Percentiles rank a stretch among this genome's conserved stretches.
These are phyloP conservation scores for Saccharomycopsis hybrid DNA, from an alignment of 1,139 yeast genomes.

Conservation along the genomic window DNA sequence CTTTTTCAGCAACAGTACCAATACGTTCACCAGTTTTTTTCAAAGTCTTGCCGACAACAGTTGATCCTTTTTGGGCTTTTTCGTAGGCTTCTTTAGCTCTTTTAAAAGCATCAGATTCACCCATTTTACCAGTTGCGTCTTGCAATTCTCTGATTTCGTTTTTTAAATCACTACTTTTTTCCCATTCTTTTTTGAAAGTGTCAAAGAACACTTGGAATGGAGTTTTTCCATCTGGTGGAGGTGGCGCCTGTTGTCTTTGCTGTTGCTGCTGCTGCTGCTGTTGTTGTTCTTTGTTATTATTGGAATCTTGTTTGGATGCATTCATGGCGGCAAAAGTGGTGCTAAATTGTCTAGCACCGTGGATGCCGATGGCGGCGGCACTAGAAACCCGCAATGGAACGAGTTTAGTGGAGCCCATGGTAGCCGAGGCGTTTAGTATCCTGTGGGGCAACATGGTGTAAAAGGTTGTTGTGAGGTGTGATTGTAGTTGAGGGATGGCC, in stretches of 20 bases:
- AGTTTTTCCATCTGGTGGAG: conserved; percentile 38
- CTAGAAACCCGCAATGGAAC: too few relatives aligned
- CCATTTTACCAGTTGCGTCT: conserved; percentile 92
- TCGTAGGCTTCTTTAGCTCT: conserved; percentile 91
- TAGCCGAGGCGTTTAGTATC: too few relatives aligned
- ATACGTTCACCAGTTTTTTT: conserved; percentile 91
- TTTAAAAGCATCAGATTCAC: conserved; percentile 91
- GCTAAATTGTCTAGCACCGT: neutral
- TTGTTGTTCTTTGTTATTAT: neutral
- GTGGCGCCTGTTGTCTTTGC: conserved; percentile 9
- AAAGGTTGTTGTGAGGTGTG: neutral
- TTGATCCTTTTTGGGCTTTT: conserved; percentile 70
- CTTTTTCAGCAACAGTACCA: conserved; percentile 82
- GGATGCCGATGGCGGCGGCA: too few relatives aligned
- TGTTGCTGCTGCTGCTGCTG: conserved; percentile 6
- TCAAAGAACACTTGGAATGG: conserved; percentile 92
- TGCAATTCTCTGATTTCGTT: conserved; percentile 91
- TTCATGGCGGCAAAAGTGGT: neutral
- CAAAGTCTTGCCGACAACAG: conserved; percentile 79
- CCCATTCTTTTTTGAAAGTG: conserved; percentile 86
- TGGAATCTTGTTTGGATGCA: neutral
- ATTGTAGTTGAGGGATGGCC: neutral
- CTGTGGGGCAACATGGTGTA: neutral
- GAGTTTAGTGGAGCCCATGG: too few relatives aligned
- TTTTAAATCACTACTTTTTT: conserved; percentile 82